Base-by-base conservation (phyloP, 208 protist species). In the Spongospora subterranea region DNA sequence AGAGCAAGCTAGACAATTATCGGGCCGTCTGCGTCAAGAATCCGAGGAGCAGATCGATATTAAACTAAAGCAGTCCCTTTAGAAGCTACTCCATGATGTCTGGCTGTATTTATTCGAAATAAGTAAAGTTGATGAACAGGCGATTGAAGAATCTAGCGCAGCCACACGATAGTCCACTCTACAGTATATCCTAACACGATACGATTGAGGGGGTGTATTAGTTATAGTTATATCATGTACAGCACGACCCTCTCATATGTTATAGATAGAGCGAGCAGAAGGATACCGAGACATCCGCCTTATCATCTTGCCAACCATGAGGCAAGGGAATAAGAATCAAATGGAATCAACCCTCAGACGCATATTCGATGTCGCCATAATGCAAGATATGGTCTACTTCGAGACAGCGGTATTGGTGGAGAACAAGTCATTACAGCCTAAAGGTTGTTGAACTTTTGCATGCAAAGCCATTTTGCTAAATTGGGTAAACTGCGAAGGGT, bases 331-430 rank as follows among this genome's bases (percentile, higher is more conserved):
- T n/a, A 82, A 82, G 71, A 35, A 20, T 35, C 71, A 82, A n/a
- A 82, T 43, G n/a, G 71, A 82, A n/a, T 6, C 71, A 20, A 45
- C 35, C 17, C 71, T 82, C 13, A 6, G 71, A 82, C 71, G 71
- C 6, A 20, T 82, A n/a, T 35, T 82, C 71, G 71, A 82, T 82
- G 71, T 43, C 35, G 11, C 11, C n/a, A 43, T 82, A 20, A 82
- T 82, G 35, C n/a, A 82, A n/a, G 71, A 82, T 82, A 45, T 82
- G 71, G 13, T 82, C 6, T 82, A 82, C n/a, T 82, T 82, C 71
- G 71, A 82, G n/a, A 82, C 71, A n/a, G 71, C n/a, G 17, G 71
- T 82, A 6, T 82, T 6, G 35, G 71, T 82, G 6, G 71, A 82
- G 71, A n/a, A 6, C 71, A 82, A 43, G n/a, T 82, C 71, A 20